A percentile compares a stretch with the other conserved stretches of the same genome.
Conservation (phyloP, 164 flowering plant species). For the Tetrastigma voinierianum region DNA sequence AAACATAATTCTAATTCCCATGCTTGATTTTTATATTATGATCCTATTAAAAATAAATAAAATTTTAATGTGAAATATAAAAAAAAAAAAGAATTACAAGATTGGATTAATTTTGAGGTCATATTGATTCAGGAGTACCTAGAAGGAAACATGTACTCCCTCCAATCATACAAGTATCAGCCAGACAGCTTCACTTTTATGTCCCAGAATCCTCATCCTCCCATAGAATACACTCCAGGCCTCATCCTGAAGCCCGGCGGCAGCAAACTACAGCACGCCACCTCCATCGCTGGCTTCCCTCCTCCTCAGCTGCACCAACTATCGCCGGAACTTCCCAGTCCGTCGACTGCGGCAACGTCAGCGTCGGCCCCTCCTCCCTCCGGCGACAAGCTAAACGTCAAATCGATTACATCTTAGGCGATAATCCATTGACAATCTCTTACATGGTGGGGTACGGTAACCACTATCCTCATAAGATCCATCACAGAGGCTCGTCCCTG, state of each 20-base stretch:
- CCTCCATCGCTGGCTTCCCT: slow-evolving; percentile 87
- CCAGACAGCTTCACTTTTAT: slow-evolving; percentile 95
- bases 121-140: slow-evolving; percentile 61
- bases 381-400: slow-evolving; percentile 67
- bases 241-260: slow-evolving; percentile 91
- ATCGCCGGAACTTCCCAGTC: slow-evolving; percentile 53
- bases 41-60: no score
- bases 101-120: no score
- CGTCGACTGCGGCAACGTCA: slow-evolving; percentile 60
- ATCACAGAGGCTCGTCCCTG: slow-evolving; percentile 88
- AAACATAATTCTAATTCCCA: no score
- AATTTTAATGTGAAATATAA: no score
- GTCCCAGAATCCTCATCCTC: slow-evolving; percentile 72
- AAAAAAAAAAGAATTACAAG: no score
- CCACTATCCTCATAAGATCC: slow-evolving; percentile 70
- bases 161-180: slow-evolving; percentile 79
- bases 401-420: slow-evolving; percentile 83
- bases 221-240: slow-evolving; percentile 82
- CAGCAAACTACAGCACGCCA: slow-evolving; percentile 87
- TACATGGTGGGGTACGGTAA: slow-evolving; percentile 90
- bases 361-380: slow-evolving; percentile 50
- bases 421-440: slow-evolving; percentile 77
- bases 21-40: no score
- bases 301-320: slow-evolving; percentile 75
- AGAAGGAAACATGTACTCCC: slow-evolving; percentile 50